phyloP scores from a whole-genome alignment of 495 filamentous ascomycete genomes.

The Penicillium dipodomyicola region DNA sequence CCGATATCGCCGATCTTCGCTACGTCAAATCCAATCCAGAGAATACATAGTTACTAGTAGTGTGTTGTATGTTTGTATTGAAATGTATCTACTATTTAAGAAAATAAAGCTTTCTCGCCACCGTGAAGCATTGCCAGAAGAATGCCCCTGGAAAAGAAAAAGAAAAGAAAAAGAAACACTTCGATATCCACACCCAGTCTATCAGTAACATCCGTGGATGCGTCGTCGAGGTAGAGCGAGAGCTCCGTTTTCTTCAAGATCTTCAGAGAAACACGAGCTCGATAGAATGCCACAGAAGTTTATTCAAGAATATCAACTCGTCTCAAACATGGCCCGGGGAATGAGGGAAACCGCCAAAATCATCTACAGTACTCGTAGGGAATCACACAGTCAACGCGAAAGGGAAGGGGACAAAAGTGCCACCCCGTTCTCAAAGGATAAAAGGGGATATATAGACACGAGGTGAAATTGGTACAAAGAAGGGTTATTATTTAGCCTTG shows the following conservation, averaged over 20 bases:
- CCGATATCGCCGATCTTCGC: constrained; percentile 27
- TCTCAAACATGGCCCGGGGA: constrained; percentile 3
- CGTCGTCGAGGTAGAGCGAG: neutral
- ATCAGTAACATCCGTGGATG: neutral
- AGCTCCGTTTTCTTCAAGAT: neutral
- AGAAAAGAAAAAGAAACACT: neutral
- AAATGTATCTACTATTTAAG: constrained; percentile 5
- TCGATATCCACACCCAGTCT: neutral
- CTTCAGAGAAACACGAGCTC: neutral
- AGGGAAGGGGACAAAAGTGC: constrained; percentile 2
- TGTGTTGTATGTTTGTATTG: constrained; percentile 9
- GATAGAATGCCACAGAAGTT: neutral
- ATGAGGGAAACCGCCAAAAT: constrained; percentile 2
- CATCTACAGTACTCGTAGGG: constrained; percentile 15
- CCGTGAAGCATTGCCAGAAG: neutral
- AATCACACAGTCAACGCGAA: constrained; percentile 5
- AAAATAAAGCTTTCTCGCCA: neutral
- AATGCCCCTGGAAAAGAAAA: neutral
- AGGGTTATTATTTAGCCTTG: constrained; percentile 35
- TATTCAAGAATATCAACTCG: constrained; percentile 13
- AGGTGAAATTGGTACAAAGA: constrained; percentile 22
- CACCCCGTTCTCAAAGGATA: neutral
- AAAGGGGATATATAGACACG: constrained; percentile 24
- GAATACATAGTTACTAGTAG: neutral
- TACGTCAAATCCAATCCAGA: constrained; percentile 7